These are phyloP conservation scores for Leishmania tropica DNA, from an alignment of 208 protist species.

Conservation along the genomic window DNA sequence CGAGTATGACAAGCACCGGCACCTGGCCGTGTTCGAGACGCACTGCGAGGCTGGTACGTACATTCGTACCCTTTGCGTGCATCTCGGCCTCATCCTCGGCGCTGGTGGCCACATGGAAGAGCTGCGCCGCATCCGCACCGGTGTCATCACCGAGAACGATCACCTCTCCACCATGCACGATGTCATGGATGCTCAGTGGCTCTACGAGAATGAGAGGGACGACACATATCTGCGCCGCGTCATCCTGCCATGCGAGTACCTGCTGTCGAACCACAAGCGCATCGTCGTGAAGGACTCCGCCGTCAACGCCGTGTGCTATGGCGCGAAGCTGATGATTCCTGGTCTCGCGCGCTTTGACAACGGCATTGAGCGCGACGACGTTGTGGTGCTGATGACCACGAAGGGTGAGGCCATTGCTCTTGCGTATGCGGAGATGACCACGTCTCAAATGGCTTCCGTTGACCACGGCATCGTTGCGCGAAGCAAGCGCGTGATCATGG, in stretches of 20 bases:
- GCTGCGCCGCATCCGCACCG: slow-evolving; percentile 98
- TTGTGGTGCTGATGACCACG: slow-evolving; percentile 99
- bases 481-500: slow-evolving; percentile 99
- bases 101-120: slow-evolving; percentile 99
- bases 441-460: slow-evolving; percentile 95
- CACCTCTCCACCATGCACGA: slow-evolving; percentile 99
- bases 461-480: slow-evolving; percentile 98
- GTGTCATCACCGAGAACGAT: slow-evolving; percentile 94
- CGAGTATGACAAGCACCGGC: slow-evolving; percentile 98
- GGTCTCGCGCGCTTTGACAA: slow-evolving; percentile 98
- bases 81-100: slow-evolving; percentile 99
- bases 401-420: slow-evolving; percentile 99
- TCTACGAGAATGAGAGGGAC: slow-evolving; percentile 98
- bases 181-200: slow-evolving; percentile 99
- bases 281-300: slow-evolving; percentile 99
- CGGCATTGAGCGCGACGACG: slow-evolving; percentile 96
- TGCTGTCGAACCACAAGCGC: slow-evolving; percentile 98
- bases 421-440: slow-evolving; percentile 99
- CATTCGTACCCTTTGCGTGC: slow-evolving; percentile 99
- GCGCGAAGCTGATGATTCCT: slow-evolving; percentile 99
- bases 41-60: slow-evolving; percentile 99
- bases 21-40: slow-evolving; percentile 98
- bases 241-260: slow-evolving; percentile 98
- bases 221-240: slow-evolving; percentile 97
- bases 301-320: slow-evolving; percentile 99